Base-by-base conservation (phyloP, 768 basidiomycete species). In the Austroboletus festivus region DNA sequence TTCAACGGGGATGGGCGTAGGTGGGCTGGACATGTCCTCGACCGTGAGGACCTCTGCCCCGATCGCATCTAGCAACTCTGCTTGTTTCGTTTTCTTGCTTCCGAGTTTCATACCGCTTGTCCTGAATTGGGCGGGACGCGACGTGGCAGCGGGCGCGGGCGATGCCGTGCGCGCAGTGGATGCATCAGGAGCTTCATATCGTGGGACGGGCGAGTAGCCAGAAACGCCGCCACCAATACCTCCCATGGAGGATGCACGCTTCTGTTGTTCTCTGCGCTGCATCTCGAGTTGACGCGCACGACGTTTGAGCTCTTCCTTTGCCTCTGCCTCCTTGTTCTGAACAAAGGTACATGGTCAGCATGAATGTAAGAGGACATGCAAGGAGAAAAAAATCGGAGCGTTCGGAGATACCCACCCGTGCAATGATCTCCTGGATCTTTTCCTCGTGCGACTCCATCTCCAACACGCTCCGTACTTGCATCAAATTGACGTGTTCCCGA, bases 301-400 rank as follows among this genome's bases (percentile, higher is more conserved):
- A 34, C 96, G 84, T 68, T 98, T 98, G 63, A 99, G 86, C 62
- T 97, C 95, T 66, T 99, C 96, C 66, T 99, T 99, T 2, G 95
- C 96, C 62, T 99, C 96, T 6, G 93, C 93, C 71, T 99, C 96
- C 71, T 98, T 98, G 75, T 99, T 98, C 87, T 94, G 51, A 20
- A 16, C 3, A 15, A 22, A 23, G 18, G 12, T 5, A 11, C 1
- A 16, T 3, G 33, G 15, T 28, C 31, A 4, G 7, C 10, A 20
- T 59, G 28, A 60, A 39, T 6, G 11, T 7, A 21, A 11, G 6
- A 43, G n/a, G 24, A 37, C 10, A 24, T 22, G 7, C 31, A 33
- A 11, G 26, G 26, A 28, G 26, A 28, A 11, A 34, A 15, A 34
- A 13, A 4, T n/a, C n/a, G n/a, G 5, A 34, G 4, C 16, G 16